Evolutionary conservation across 805 yeast species (phyloP), one percentile per base, ranked within the genome.

Genomic region (Starmerella powellii): DNA sequence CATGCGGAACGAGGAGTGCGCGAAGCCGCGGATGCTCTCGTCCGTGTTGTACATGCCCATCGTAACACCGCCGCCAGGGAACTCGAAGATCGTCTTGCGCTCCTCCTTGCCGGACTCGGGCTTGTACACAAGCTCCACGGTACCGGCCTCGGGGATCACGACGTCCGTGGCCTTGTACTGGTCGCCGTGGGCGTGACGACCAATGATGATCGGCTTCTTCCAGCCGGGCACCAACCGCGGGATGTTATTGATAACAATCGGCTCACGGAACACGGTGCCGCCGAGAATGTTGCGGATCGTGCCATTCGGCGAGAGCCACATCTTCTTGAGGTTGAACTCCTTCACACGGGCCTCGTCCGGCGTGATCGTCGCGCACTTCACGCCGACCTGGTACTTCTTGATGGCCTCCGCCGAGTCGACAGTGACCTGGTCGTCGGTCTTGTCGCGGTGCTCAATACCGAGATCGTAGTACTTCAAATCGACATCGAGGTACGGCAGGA

Each of bases 261-360:
- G 95, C 66, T 87, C 97, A 59, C 97, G 76, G 73, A 88, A 88
- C 35, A 88, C 95, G 23, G 96, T 88, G 46, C 97, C 97, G 38
- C 95, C 95, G 47, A 88, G 69, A 48, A 88, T 80, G 68, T 88
- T 88, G 67, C 97, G 79, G 62, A 88, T 83, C 38, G 97, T 88
- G 47, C 97, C 97, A 65, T 88, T 88, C 50, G 97, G 97, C 13
- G 95, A 84, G 46, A 80, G 72, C 96, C 96, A 88, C 97, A 88
- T 88, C 63, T 86, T 81, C 68, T 88, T 86, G 63, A 88, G 72
- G 43, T 73, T 67, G 64, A 85, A 88, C 64, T 88, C 97, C 63
- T 82, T 69, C 40, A 88, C 96, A 57, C 97, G 77, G 37, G 84
- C 91, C 68, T 88, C 97, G 45, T 62, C 65, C 6, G 97, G 96